Percentiles rank a stretch among this genome's conserved stretches.
phyloP scores from a whole-genome alignment of 2,329 filamentous ascomycete species.

The Blastomyces emzantsi region DNA sequence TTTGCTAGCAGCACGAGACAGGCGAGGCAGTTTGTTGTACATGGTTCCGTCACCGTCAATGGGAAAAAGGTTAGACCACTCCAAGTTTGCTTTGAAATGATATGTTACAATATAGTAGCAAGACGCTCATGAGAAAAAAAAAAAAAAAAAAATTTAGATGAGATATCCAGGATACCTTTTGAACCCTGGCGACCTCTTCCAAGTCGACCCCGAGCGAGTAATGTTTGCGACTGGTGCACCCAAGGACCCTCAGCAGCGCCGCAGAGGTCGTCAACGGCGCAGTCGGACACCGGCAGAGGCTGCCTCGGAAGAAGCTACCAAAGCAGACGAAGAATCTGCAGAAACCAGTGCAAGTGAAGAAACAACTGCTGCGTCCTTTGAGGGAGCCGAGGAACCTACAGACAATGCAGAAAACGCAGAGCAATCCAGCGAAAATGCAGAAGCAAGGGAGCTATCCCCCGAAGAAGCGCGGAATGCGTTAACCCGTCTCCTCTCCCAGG shows the following conservation, averaged over 20 bases:
- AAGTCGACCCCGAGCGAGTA: conserved; percentile 82
- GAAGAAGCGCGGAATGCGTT: conserved; percentile 39
- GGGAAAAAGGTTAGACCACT: conserved; percentile 66
- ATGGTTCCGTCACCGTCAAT: conserved; percentile 91
- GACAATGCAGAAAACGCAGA: conserved; percentile 20
- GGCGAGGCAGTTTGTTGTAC: conserved; percentile 86
- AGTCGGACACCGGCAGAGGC: conserved; percentile 23
- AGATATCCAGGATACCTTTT: conserved; percentile 82
- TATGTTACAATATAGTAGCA: background rate
- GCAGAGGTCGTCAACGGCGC: conserved; percentile 27
- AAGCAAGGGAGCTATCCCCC: conserved; percentile 13
- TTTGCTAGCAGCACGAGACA: conserved; percentile 92
- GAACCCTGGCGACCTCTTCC: conserved; percentile 97
- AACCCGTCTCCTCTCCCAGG: conserved; percentile 46
- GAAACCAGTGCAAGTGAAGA: conserved; percentile 18
- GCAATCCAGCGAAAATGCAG: conserved; percentile 32
- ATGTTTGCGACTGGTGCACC: conserved; percentile 74
- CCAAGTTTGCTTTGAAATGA: background rate
- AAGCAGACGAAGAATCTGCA: conserved; percentile 22
- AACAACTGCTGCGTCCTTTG: conserved; percentile 19
- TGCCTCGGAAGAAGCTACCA: conserved; percentile 23
- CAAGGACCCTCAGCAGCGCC: conserved; percentile 45
- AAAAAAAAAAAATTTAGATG: conserved; percentile 53
- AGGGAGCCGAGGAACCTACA: conserved; percentile 9
- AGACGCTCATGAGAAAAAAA: background rate